Evolutionary conservation across 768 basidiomycete species (phyloP), one percentile per base, ranked within the genome.

Genomic region (Pholiota molesta): DNA sequence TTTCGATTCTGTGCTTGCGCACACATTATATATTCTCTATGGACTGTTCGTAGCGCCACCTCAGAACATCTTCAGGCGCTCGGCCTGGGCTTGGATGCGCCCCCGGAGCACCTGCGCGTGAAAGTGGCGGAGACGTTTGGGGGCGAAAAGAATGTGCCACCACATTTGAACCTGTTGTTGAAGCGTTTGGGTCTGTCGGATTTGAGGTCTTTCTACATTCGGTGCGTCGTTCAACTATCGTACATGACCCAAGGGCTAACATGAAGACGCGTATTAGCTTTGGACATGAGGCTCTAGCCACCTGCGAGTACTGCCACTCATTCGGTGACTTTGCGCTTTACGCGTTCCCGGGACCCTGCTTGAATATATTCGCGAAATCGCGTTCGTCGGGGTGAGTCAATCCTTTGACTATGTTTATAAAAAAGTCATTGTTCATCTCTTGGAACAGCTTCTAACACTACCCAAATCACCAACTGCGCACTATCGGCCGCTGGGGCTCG

Each of bases 231-330:
- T 52, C 10, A 55, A 11, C n/a, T 47, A 3, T 56, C 35, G 11
- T 37, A 45, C n/a, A 21, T 33, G 17, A 35, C 58, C 42, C 28
- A 35, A 35, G 59, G 19, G 31, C 14, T 52, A 19, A 59, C 5
- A 42, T 4, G 31, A 33, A 23, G 26, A 26, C 28, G 47, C 35
- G 31, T 49, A 2, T 45, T 64, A 90, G 91, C 60, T 89, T 91
- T 62, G 91, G 91, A 23, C 91, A 92, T 72, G 72, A 79, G 28
- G 83, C 84, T 5, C 72, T 92, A 16, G 77, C 85, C 49, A 81
- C 79, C 8, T 92, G 91, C 73, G 79, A 79, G n/a, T 85, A 87
- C 69, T 92, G 91, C 72, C 79, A 78, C 21, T 83, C 86, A 14
- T 78, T 78, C 55, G 71, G 81, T 28, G 90, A 92, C 60, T 91